Conservation (phyloP, 495 filamentous ascomycete species). For the Thozetella sp. region DNA sequence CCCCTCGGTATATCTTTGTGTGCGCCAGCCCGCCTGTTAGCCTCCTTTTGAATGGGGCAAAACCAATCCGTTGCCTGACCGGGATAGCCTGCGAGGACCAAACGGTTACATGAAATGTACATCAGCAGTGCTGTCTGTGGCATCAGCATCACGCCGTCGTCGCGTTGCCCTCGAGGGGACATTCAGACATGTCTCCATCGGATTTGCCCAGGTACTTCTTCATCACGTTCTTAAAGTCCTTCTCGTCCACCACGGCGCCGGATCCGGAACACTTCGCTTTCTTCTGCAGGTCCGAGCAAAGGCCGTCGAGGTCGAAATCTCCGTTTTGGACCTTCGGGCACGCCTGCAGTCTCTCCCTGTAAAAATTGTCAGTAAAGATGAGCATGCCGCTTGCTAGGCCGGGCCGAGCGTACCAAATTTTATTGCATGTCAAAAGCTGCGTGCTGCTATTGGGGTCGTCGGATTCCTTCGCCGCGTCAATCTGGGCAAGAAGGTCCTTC, state of each 20-base stretch:
- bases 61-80: not conserved
- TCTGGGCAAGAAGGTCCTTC: slow-evolving; percentile 71
- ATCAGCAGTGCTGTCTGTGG: slow-evolving; percentile 4
- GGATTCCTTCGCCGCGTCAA: slow-evolving; percentile 71
- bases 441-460: slow-evolving; percentile 64
- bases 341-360: slow-evolving; percentile 87
- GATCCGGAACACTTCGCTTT: slow-evolving; percentile 96
- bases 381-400: slow-evolving; percentile 6
- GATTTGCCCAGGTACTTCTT: slow-evolving; percentile 49
- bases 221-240: slow-evolving; percentile 83
- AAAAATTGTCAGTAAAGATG: slow-evolving; percentile 12
- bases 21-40: not conserved
- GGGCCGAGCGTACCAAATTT: slow-evolving; percentile 77
- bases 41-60: not conserved
- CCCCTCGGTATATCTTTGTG: not conserved
- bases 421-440: slow-evolving; percentile 77
- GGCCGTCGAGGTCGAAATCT: slow-evolving; percentile 87
- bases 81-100: too few relatives aligned
- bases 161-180: not conserved
- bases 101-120: slow-evolving; percentile 8
- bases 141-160: not conserved
- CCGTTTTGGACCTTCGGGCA: slow-evolving; percentile 86
- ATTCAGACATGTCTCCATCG: slow-evolving; percentile 9
- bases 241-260: slow-evolving; percentile 89
- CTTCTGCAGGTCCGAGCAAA: slow-evolving; percentile 91